Evolutionary conservation across 2,329 filamentous ascomycete genomes (phyloP).

Genomic region (Botrytis fabae): DNA sequence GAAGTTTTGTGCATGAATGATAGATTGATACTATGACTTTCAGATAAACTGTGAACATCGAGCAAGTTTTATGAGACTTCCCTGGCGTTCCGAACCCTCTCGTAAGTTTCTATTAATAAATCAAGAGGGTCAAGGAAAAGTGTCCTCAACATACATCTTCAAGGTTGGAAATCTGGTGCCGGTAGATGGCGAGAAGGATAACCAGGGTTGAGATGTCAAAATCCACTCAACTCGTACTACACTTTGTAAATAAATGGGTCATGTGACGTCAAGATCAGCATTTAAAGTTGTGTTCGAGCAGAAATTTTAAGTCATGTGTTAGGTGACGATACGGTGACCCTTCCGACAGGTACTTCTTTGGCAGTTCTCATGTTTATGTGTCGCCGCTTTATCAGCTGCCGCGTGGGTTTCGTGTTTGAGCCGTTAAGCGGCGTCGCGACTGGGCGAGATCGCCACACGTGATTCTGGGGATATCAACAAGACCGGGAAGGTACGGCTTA

Average conservation of each 20-base stretch:
- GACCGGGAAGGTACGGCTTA: not conserved
- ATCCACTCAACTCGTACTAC: not conserved
- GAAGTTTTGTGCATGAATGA: conserved; percentile 11
- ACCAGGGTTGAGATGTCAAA: not conserved
- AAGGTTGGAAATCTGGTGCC: not conserved
- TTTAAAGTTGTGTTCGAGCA: not conserved
- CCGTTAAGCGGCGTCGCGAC: not conserved
- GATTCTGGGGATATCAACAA: not conserved
- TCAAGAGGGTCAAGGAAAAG: not conserved
- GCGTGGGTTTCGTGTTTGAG: not conserved
- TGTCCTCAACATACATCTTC: not conserved
- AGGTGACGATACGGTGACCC: not conserved
- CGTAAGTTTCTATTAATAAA: conserved; percentile 13
- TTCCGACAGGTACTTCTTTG: not conserved
- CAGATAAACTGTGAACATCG: not conserved
- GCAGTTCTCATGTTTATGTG: not conserved
- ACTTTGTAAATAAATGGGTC: not conserved
- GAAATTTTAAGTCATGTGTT: not conserved
- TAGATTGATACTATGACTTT: not conserved
- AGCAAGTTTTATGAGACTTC: not conserved
- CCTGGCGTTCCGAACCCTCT: not conserved
- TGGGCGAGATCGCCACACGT: not conserved
- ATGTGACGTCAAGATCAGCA: conserved; percentile 6
- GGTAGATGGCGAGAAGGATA: not conserved
- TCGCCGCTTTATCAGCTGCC: not conserved